Percentiles rank a stretch among this genome's conserved stretches.
Evolutionary conservation across 495 filamentous ascomycete species (phyloP).

Genomic region (Aspergillus bridgeri): DNA sequence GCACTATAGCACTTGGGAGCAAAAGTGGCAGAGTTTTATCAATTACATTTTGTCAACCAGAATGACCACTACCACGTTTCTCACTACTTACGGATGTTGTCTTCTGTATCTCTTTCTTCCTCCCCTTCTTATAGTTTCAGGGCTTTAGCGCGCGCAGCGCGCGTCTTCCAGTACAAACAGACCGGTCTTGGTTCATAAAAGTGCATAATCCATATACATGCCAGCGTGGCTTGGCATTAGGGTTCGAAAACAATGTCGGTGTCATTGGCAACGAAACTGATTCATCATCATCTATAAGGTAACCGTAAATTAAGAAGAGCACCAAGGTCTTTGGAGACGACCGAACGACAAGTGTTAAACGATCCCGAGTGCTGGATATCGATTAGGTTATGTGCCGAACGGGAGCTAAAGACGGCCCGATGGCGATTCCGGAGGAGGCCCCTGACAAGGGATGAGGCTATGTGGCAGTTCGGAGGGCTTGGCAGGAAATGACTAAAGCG

Average conservation of each 20-base stretch:
- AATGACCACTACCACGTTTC: too few relatives aligned
- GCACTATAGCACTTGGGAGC: neutral
- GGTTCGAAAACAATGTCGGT: neutral
- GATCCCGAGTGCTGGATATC: slow-evolving; percentile 10
- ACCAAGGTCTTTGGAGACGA: too few relatives aligned
- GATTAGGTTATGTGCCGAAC: slow-evolving; percentile 5
- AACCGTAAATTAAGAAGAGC: too few relatives aligned
- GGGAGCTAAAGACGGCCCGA: slow-evolving; percentile 5
- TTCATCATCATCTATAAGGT: too few relatives aligned
- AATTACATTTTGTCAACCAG: neutral
- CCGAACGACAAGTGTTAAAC: too few relatives aligned
- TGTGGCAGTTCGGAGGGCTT: too few relatives aligned
- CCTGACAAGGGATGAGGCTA: neutral
- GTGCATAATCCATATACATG: neutral
- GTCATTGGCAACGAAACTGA: neutral
- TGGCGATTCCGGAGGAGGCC: slow-evolving; percentile 4
- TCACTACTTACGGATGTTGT: neutral
- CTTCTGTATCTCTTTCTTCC: too few relatives aligned
- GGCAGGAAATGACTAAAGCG: slow-evolving; percentile 11
- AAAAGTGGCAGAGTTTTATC: neutral
- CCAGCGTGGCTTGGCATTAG: neutral
- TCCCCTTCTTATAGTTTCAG: too few relatives aligned
- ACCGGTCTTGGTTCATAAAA: neutral
- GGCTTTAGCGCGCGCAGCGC: too few relatives aligned
- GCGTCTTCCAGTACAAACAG: too few relatives aligned